Percentiles rank a stretch among this genome's conserved stretches.
Evolutionary conservation across 2,329 filamentous ascomycete species (phyloP).

Genomic region (Taxawa tesnikishii): DNA sequence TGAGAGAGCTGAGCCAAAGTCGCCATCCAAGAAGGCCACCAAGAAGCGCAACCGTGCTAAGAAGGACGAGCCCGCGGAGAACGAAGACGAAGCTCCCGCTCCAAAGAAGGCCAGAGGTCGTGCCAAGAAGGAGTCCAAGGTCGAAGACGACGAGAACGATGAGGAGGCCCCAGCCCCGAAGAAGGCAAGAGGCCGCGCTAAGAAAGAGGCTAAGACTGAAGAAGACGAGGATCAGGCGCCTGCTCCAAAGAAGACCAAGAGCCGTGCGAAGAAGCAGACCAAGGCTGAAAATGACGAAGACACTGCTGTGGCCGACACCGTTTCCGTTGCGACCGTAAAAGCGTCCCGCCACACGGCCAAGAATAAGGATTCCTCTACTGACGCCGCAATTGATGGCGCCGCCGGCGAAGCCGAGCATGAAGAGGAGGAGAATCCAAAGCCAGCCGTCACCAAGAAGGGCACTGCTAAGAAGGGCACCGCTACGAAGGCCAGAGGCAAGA

Average conservation of each 20-base stretch:
- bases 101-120: slow-evolving; percentile 13
- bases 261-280: slow-evolving; percentile 13
- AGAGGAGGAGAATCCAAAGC: slow-evolving; percentile 5
- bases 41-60: slow-evolving; percentile 28
- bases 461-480: slow-evolving; percentile 4
- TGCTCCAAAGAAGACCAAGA: slow-evolving; percentile 13
- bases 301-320: slow-evolving; percentile 10
- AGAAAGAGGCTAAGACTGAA: slow-evolving; percentile 14
- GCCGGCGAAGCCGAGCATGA: slow-evolving; percentile 1
- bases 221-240: slow-evolving; percentile 12
- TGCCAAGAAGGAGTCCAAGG: slow-evolving; percentile 13
- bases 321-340: not conserved
- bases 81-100: slow-evolving; percentile 17
- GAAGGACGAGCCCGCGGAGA: slow-evolving; percentile 23
- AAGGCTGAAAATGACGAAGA: slow-evolving; percentile 13
- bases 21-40: slow-evolving; percentile 17
- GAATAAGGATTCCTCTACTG: slow-evolving; percentile 1
- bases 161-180: slow-evolving; percentile 18
- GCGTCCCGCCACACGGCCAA: not conserved
- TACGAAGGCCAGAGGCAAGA: slow-evolving; percentile 4
- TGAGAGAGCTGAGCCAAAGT: slow-evolving; percentile 8
- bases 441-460: slow-evolving; percentile 3
- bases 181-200: slow-evolving; percentile 11
- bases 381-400: slow-evolving; percentile 1
- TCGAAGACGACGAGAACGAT: slow-evolving; percentile 13